Base-by-base conservation (phyloP, 1,284 basidiomycete species). In the Austroboletus niveus region DNA sequence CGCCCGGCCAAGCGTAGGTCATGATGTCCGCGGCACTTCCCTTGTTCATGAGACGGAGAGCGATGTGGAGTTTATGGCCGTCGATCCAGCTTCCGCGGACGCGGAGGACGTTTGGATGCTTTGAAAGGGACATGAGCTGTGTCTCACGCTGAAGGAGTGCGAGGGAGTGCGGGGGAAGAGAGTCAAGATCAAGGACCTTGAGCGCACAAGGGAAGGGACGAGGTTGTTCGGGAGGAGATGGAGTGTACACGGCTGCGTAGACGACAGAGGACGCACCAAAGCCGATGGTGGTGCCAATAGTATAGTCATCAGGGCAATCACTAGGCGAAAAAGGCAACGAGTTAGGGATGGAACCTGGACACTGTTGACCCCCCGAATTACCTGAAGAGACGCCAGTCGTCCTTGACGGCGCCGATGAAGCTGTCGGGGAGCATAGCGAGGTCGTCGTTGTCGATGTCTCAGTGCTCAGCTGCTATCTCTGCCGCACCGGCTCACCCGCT, bases 41-140 rank as follows among this genome's bases (percentile, higher is more conserved):
- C 54, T 85, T 87, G 60, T 85, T 90, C 92, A 95, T 95, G 53
- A 95, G 81, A 38, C 93, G 87, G 50, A 93, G 77, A 4, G 93
- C 92, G 55, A 95, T 95, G 66, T 85, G 82, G 5, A 95, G 78
- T 64, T 89, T 90, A 67, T 88, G 83, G 36, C 88, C 92, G 8
- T 84, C 77, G 62, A 91, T 82, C 93, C 93, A 95, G 39, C 86
- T 87, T 11, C 92, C 92, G 58, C 93, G 84, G 2, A 95, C 93
- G 52, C 92, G 84, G 17, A 95, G 77, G 7, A 95, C 90, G 60
- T 95, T 94, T 27, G 92, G 92, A 58, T 95, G 92, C 65, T 95
- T 95, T n/a, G 86, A 90, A 3, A 95, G 77, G 3, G 90, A 92
- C 93, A 95, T 95, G 43, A 95, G 78, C 49, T 90, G 90, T 0